Evolutionary conservation across 805 yeast species (phyloP).

Genomic region (Ogataea neopini): DNA sequence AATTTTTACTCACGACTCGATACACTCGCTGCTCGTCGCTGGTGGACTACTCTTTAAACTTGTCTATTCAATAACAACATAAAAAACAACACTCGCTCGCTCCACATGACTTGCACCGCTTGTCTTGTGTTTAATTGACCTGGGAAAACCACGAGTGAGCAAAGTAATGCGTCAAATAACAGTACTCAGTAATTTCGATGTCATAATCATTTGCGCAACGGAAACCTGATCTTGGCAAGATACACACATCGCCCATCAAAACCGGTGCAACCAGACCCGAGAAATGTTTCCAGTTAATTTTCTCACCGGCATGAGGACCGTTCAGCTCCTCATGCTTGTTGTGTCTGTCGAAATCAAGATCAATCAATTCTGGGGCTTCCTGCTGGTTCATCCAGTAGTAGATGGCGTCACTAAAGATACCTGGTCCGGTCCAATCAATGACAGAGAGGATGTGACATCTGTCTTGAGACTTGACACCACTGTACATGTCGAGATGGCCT

Average conservation of each 20-base stretch:
- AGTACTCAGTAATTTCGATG: constrained; percentile 30
- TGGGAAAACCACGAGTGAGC: constrained; percentile 23
- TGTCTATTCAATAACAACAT: too few species aligned
- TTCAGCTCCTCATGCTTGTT: constrained; percentile 11
- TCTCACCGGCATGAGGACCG: constrained; percentile 20
- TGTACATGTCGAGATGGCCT: constrained; percentile 39
- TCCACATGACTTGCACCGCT: too few species aligned
- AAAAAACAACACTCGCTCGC: too few species aligned
- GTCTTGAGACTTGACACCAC: constrained; percentile 33
- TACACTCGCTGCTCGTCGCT: too few species aligned
- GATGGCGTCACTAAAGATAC: constrained; percentile 72
- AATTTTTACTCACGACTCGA: too few species aligned
- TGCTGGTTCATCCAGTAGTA: constrained; percentile 46
- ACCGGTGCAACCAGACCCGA: constrained; percentile 25
- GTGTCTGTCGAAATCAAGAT: constrained; percentile 14
- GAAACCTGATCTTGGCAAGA: constrained; percentile 22
- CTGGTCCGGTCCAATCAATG: constrained; percentile 94
- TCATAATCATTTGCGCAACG: constrained; percentile 25
- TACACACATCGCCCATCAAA: constrained; percentile 22
- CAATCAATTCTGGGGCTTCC: constrained; percentile 12
- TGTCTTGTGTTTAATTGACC: not conserved
- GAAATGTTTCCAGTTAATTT: constrained; percentile 23
- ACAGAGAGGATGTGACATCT: constrained; percentile 68
- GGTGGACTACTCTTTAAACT: too few species aligned
- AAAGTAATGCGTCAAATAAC: constrained; percentile 23